Conservation (phyloP, 2,329 filamentous ascomycete species). For the Thelonectria discophora region DNA sequence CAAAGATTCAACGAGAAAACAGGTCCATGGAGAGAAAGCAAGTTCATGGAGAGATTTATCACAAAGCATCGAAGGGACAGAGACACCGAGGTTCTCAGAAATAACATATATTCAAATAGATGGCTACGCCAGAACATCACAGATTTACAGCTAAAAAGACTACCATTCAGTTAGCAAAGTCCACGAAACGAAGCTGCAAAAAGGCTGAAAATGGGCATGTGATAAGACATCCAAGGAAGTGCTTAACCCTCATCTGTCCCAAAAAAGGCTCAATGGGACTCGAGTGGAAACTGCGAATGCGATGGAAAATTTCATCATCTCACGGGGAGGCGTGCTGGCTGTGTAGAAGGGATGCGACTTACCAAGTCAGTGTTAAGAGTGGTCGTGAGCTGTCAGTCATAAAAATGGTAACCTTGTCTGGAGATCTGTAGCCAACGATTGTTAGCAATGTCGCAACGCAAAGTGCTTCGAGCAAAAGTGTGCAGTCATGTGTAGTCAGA, state of each 20-base stretch:
- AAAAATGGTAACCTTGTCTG: conserved; percentile 19
- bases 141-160: conserved; percentile 9
- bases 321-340: neutral
- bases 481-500: conserved; percentile 64
- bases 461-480: conserved; percentile 8
- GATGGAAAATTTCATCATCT: conserved; percentile 78
- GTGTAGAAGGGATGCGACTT: conserved; percentile 27
- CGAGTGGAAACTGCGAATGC: conserved; percentile 92
- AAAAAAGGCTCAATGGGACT: conserved; percentile 73
- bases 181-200: conserved; percentile 13
- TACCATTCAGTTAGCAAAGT: conserved; percentile 39
- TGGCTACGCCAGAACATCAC: neutral
- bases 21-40: no score
- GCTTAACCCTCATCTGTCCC: conserved; percentile 72
- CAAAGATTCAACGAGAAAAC: no score
- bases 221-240: conserved; percentile 83
- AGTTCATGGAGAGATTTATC: no score
- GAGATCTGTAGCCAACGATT: conserved; percentile 28
- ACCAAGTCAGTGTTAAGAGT: conserved; percentile 23
- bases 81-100: neutral
- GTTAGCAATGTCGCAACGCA: conserved; percentile 34
- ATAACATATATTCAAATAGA: neutral
- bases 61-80: no score
- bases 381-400: conserved; percentile 23
- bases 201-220: conserved; percentile 36